Conservation (phyloP, 768 basidiomycete genomes). For the Galerina sulciceps region DNA sequence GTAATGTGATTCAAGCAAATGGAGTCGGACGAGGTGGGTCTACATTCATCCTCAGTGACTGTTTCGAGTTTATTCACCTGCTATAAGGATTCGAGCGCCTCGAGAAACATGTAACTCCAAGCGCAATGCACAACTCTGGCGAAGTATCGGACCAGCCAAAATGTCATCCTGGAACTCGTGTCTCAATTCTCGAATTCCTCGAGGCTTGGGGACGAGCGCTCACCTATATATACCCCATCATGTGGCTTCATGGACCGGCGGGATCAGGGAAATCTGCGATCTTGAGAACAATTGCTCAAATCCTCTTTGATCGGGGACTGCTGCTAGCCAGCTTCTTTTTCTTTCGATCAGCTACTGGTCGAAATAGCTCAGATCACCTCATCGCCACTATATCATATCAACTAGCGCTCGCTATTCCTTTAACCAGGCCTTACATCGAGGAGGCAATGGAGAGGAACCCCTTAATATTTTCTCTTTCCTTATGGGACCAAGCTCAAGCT, state of each 20-base stretch:
- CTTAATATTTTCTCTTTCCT: conserved; percentile 3
- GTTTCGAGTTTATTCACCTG: no score
- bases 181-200: neutral
- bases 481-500: neutral
- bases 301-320: neutral
- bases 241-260: conserved; percentile 12
- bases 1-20: no score
- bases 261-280: conserved; percentile 22
- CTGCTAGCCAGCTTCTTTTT: conserved; percentile 13
- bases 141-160: neutral
- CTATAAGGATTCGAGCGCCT: no score
- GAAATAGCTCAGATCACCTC: neutral
- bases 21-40: no score
- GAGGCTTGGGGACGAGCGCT: neutral
- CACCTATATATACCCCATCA: neutral
- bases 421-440: neutral
- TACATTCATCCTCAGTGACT: no score
- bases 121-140: neutral
- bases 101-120: neutral
- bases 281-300: conserved; percentile 12
- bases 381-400: conserved; percentile 8
- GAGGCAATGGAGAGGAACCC: conserved; percentile 2
- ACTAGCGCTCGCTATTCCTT: neutral
- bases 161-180: conserved; percentile 13
- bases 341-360: neutral